A percentile compares a stretch with the other conserved stretches of the same genome.
Evolutionary conservation across 2,329 filamentous ascomycete genomes (phyloP).

Genomic region (Neonectria punicea): DNA sequence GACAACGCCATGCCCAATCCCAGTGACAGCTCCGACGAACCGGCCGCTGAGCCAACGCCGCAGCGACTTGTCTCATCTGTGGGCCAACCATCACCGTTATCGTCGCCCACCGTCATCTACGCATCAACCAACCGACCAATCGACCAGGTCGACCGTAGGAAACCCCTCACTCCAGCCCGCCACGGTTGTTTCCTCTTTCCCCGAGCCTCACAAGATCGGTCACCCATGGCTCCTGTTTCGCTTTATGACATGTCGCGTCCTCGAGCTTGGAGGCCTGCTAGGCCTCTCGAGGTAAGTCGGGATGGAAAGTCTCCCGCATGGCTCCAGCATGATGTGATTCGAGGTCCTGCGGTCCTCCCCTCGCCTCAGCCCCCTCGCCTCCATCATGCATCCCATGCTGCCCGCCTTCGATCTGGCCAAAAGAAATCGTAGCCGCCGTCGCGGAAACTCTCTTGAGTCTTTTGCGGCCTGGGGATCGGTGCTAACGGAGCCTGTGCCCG

Average conservation of each 20-base stretch:
- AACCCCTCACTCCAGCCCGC: conserved; percentile 21
- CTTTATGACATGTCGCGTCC: conserved; percentile 13
- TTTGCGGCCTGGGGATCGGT: conserved; percentile 7
- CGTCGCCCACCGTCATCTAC: background rate
- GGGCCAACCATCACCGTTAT: conserved; percentile 9
- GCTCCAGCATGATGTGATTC: conserved; percentile 11
- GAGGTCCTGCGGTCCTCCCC: background rate
- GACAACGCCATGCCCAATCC: background rate
- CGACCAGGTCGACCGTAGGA: conserved; percentile 2
- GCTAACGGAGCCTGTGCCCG: conserved; percentile 8
- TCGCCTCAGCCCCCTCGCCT: background rate
- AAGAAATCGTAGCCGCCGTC: conserved; percentile 6
- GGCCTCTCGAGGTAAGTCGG: background rate
- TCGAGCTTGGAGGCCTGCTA: background rate
- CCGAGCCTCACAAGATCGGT: background rate
- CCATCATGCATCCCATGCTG: background rate
- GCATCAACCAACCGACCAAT: conserved; percentile 2
- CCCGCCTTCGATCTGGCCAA: background rate
- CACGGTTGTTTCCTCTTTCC: conserved; percentile 24
- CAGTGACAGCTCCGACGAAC: conserved; percentile 9
- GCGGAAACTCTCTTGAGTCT: background rate
- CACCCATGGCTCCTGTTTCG: background rate
- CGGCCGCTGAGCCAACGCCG: too few species aligned
- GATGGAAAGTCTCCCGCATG: background rate
- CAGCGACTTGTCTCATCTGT: background rate